Evolutionary conservation across 768 basidiomycete species (phyloP), one percentile per base, ranked within the genome.

Genomic region (Boletus coccyginus): DNA sequence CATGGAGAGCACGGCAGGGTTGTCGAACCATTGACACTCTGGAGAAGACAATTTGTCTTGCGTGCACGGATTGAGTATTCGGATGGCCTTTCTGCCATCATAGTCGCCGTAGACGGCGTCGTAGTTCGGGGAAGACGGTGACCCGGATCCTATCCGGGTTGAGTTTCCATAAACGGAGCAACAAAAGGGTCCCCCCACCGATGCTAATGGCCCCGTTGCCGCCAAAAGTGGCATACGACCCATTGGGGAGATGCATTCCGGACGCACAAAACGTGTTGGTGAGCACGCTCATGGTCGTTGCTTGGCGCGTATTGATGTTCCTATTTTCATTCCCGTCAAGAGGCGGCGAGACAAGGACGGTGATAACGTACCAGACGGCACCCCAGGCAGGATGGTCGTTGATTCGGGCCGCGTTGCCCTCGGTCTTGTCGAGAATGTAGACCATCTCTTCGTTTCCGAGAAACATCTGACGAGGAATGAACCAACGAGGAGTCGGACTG

Each of bases 341-440:
- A n/a, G 5, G 3, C 10, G 0, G 14, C 7, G 14, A 7, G 3
- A n/a, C 56, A 11, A 2, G 24, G 41, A 21, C 0, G 27, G 7
- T 3, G 13, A 3, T n/a, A 8, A 8, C 59, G 33, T 24, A 85
- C 85, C 85, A 91, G 11, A 83, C 83, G 0, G 87, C 70, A 8
- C 81, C 90, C 83, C 86, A 88, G 2, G 87, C 87, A 11, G 90
- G 82, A 70, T 90, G 90, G 1, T 83, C 84, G 57, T 80, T 77
- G 53, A 91, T 76, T 60, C 79, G 77, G 5, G 80, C 80, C 2
- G 78, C 76, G 69, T 94, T 93, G 24, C 82, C 83, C 66, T 93
- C 88, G 7, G 86, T 83, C 74, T 96, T 96, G 80, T 96, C 93
- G 39, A 94, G 77, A 17, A 94, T 88, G 74, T 94, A 95, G 33